Base-by-base conservation (phyloP, 78 protist species). In the Carpediemonas membranifera region DNA sequence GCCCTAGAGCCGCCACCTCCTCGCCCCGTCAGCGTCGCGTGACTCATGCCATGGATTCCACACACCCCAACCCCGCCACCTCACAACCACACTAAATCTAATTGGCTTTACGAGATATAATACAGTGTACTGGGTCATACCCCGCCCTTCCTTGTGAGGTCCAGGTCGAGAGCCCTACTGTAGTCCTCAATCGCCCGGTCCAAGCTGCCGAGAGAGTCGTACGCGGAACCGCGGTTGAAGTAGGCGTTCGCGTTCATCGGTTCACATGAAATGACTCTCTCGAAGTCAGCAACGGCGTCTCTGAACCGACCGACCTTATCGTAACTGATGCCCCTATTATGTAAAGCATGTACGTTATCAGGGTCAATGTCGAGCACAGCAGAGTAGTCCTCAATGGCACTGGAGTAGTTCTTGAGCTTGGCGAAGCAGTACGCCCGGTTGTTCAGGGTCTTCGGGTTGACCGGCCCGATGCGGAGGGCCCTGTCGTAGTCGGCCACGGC, bases 301-400 rank as follows among this genome's bases (percentile, higher is more conserved):
- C 19, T 1, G 25, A 14, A 14, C 24, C 1, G 47, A 7, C 30
- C 65, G 30, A 28, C 3, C 59, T 74, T 58, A 24, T 79, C 84
- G 31, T 35, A 71, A 35, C 55, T 51, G 25, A 79, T 79, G 39
- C 86, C 86, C 3, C 86, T 64, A 60, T 82, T 82, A 74, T 82
- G 80, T 24, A 24, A 65, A 9, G 80, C 79, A 63, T 75, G 80
- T 0, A 60, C 28, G 63, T 71, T 82, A 27, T 2, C 5, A 0
- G 77, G 78, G 35, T 82, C 86, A 25, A 82, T 24, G 18, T n/a
- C 61, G 2, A 74, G 24, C 16, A 76, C 76, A 39, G 16, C 15
- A 11, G 73, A 35, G 64, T 77, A 76, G 72, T 82, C 80, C 52
- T 28, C 59, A 51, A 63, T 60, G 51, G 74, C 76, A 3, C 30